Evolutionary conservation across 768 basidiomycete species (phyloP), one percentile per base, ranked within the genome.

Genomic region (Pisolithus sp.): DNA sequence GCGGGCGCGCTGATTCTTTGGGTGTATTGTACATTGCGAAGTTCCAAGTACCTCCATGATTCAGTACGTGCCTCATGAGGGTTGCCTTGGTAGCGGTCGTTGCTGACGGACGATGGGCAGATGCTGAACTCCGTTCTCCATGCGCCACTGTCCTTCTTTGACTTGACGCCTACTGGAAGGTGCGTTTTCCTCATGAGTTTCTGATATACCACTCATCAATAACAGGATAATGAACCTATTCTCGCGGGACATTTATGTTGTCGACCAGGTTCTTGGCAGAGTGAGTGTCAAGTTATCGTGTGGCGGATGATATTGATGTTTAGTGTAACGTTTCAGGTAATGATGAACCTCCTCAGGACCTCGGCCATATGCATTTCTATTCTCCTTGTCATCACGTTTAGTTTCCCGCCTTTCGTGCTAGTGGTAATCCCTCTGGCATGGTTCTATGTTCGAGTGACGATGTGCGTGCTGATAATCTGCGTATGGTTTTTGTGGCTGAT

Each of bases 91-190:
- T 10, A 26, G 34, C 12, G 13, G 12, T 34, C 5, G 26, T 50
- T 8, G 45, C 37, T n/a, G 36, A 46, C 49, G 53, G 34, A 53
- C 49, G 43, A 24, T 8, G 47, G 17, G 17, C 54, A 89, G 86
- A 90, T 91, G 87, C 68, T 92, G 59, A 61, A 79, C 44, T 79
- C 91, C 3, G 76, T 98, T 31, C 82, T 98, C 74, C 79, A 78
- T 23, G 86, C 90, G 0, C 92, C 92, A 0, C 67, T 94, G 58
- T 83, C 80, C 58, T 97, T 91, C 73, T 98, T 96, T 64, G 94
- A 96, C 66, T 69, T 77, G 49, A 96, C 93, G 0, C 94, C 93
- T 2, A 84, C 80, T 15, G 92, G 92, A 57, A 79, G 86, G 87
- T 86, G 58, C 46, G 75, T 54, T 34, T 23, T 9, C 18, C 18